Evolutionary conservation across 2,329 filamentous ascomycete species (phyloP).

Genomic region (Periconia digitata): DNA sequence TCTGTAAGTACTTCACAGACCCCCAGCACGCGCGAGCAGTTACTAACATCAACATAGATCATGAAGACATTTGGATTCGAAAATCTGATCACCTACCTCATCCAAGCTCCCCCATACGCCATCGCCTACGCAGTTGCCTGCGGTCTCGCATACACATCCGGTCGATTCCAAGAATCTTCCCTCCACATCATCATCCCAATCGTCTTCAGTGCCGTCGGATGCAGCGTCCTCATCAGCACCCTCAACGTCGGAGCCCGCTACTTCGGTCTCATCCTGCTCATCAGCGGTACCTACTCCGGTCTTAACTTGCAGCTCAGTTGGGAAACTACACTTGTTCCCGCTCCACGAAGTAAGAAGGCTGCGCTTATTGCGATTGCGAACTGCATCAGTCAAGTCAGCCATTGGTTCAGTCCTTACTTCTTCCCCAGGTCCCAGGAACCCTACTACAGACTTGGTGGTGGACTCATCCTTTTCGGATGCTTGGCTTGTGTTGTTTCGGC

Average conservation of each 20-base stretch:
- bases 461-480: conserved; percentile 29
- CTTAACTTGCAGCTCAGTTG: conserved; percentile 47
- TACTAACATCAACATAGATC: conserved; percentile 12
- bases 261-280: conserved; percentile 32
- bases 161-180: conserved; percentile 31
- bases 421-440: conserved; percentile 28
- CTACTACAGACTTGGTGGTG: conserved; percentile 22
- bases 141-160: conserved; percentile 27
- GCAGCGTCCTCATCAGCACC: conserved; percentile 30
- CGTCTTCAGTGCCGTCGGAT: conserved; percentile 21
- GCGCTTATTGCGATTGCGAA: conserved; percentile 49
- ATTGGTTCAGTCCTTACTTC: conserved; percentile 50
- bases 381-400: conserved; percentile 43
- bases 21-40: background rate
- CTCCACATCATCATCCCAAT: conserved; percentile 31
- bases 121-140: conserved; percentile 30
- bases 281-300: conserved; percentile 43
- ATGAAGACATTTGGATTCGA: conserved; percentile 23
- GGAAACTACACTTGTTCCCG: conserved; percentile 47
- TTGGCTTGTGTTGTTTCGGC: conserved; percentile 21
- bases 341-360: conserved; percentile 45
- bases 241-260: conserved; percentile 33
- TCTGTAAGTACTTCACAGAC: conserved; percentile 22
- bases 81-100: conserved; percentile 39
- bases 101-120: conserved; percentile 46